Evolutionary conservation across 352 stramenopile species (phyloP), one percentile per base, ranked within the genome.

Genomic region (Pythium myriotylum): DNA sequence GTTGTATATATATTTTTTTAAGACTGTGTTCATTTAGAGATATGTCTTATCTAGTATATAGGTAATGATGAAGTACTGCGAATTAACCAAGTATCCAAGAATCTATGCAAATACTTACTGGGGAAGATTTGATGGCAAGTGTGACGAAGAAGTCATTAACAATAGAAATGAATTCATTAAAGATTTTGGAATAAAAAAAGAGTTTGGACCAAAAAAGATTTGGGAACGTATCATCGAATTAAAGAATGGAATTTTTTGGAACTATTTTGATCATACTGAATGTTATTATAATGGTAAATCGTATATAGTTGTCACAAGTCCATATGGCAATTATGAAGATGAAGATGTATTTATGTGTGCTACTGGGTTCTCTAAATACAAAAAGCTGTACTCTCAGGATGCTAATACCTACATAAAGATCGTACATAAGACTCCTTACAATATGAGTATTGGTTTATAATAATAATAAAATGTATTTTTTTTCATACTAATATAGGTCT

Each of bases 1-100:
- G 23, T 13, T 54, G 5, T 54, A 54, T 54, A 54, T 40, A 40
- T 40, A 50, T 50, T n/a, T 54, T 54, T 54, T 54, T 54, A 54
- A 54, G 47, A 54, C 47, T 54, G 47, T 54, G 47, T 40, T 54
- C 29, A 54, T 54, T 54, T 54, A 54, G 47, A 54, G 47, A 54
- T 40, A 54, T 54, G 47, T 54, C 35, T 3, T 54, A 54, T 54
- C 3, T 50, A 50, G 43, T 50, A 50, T 50, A 50, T 50, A 7
- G 1, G 43, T 50, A 50, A 50, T 50, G 17, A 50, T 50, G 43
- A 50, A 50, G 43, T 50, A 50, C 1, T 50, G 43, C 2, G 43
- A 50, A 50, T 50, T 50, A 50, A 50, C 43, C 2, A 50, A 50
- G 4, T 26, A 50, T 50, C 43, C 43, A 29, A 4, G 17, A 50